Conservation (phyloP, 2,329 filamentous ascomycete genomes). For the Trichoderma sp. region DNA sequence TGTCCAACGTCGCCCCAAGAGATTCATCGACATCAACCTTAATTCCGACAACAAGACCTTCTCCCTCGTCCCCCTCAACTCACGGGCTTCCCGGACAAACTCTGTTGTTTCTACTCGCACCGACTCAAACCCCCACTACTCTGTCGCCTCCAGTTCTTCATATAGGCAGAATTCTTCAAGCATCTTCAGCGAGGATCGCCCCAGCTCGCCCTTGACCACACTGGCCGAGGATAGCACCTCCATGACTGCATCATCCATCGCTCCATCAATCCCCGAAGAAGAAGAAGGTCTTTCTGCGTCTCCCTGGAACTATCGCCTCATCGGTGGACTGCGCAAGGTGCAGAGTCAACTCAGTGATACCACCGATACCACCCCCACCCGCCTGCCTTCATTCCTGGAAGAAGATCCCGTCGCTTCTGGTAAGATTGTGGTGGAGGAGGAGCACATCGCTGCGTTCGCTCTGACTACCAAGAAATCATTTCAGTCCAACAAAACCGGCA, state of each 20-base stretch:
- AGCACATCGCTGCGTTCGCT: not conserved
- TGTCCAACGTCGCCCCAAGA: slow-evolving; percentile 27
- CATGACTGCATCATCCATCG: slow-evolving; percentile 23
- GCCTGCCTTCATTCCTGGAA: not conserved
- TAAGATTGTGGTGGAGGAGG: not conserved
- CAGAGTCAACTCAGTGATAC: slow-evolving; percentile 22
- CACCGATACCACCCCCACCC: slow-evolving; percentile 1
- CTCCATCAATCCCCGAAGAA: slow-evolving; percentile 20
- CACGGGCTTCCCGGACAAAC: slow-evolving; percentile 25
- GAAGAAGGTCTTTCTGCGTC: slow-evolving; percentile 29
- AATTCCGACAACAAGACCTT: slow-evolving; percentile 60
- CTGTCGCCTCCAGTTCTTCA: slow-evolving; percentile 46
- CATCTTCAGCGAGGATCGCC: slow-evolving; percentile 46
- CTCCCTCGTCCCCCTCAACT: slow-evolving; percentile 42
- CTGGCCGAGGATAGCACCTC: slow-evolving; percentile 37
- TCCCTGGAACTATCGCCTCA: slow-evolving; percentile 53
- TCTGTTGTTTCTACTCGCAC: slow-evolving; percentile 34
- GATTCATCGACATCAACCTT: slow-evolving; percentile 49
- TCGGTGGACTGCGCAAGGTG: slow-evolving; percentile 55
- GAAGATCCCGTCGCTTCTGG: not conserved
- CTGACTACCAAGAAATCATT: slow-evolving; percentile 27
- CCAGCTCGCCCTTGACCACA: slow-evolving; percentile 49
- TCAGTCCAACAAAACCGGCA: slow-evolving; percentile 35
- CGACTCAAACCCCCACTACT: slow-evolving; percentile 33
- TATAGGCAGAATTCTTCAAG: slow-evolving; percentile 48